Percentiles rank a stretch among this genome's conserved stretches.
Conservation (phyloP, 371 early-diverging fungal species). For the Mucor indicus region DNA sequence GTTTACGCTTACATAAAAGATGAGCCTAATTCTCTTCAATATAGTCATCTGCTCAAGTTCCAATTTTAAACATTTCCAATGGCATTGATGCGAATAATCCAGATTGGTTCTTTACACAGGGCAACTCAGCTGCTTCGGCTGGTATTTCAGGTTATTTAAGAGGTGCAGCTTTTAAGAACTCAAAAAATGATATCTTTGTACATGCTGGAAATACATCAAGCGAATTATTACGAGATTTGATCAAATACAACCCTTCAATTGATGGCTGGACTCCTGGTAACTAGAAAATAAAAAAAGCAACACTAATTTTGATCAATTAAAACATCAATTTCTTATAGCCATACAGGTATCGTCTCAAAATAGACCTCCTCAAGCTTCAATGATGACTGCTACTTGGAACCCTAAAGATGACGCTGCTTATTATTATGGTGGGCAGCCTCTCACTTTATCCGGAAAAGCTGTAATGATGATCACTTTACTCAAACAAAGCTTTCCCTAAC, state of each 20-base stretch:
- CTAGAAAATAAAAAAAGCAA: neutral
- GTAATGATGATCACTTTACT: neutral
- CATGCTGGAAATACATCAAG: constrained; percentile 22
- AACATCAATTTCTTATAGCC: neutral
- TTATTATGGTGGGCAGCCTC: constrained; percentile 38
- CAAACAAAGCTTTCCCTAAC: neutral
- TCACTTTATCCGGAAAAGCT: neutral
- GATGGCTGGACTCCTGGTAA: constrained; percentile 11
- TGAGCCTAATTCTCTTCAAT: neutral
- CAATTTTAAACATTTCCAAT: constrained; percentile 23
- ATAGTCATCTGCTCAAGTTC: constrained; percentile 23
- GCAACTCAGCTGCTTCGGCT: neutral
- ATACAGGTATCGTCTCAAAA: neutral
- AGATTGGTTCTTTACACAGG: constrained; percentile 14
- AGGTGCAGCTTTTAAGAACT: constrained; percentile 34
- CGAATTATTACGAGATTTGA: constrained; percentile 19
- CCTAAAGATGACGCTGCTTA: constrained; percentile 21
- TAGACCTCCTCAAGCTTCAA: constrained; percentile 11
- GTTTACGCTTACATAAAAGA: neutral
- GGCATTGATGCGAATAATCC: constrained; percentile 20
- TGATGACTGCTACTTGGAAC: constrained; percentile 36
- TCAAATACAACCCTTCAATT: constrained; percentile 15
- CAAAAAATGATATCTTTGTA: constrained; percentile 15
- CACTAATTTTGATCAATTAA: neutral
- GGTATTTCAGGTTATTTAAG: constrained; percentile 18